Evolutionary conservation across 177 flowering plant genomes (phyloP).

Genomic region (Vitis hybrid): DNA sequence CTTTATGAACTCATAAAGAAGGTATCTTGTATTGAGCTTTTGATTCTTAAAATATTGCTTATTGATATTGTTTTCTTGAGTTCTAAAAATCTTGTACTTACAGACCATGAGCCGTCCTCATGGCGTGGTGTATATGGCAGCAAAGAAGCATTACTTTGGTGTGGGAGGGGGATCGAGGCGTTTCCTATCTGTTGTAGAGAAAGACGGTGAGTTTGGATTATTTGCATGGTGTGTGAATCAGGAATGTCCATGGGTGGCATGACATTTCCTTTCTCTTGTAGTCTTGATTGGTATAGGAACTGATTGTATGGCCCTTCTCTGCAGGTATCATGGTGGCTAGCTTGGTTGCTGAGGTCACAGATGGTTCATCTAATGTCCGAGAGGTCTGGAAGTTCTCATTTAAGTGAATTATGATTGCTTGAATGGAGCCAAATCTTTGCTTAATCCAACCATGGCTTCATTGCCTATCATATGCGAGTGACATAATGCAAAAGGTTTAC

Average conservation of each 20-base stretch:
- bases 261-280: background rate
- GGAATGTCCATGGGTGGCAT: background rate
- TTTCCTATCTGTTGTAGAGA: slow-evolving; percentile 68
- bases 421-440: no score
- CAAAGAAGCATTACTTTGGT: slow-evolving; percentile 94
- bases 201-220: slow-evolving; percentile 62
- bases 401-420: slow-evolving; percentile 25
- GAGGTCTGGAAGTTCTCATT: slow-evolving; percentile 90
- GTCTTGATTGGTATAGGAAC: background rate
- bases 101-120: slow-evolving; percentile 63
- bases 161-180: slow-evolving; percentile 89
- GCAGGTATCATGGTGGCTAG: slow-evolving; percentile 57
- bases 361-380: slow-evolving; percentile 91
- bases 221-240: background rate
- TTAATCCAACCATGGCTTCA: no score
- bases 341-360: slow-evolving; percentile 73
- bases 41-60: background rate
- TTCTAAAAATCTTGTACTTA: slow-evolving; percentile 13
- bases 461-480: no score
- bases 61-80: background rate
- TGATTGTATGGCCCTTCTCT: slow-evolving; percentile 4
- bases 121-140: slow-evolving; percentile 87
- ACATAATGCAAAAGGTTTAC: no score
- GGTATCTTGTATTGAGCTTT: slow-evolving; percentile 33
- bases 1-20: slow-evolving; percentile 78